Evolutionary conservation across 2,329 filamentous ascomycete species (phyloP).

Genomic region (Exophiala sideris): DNA sequence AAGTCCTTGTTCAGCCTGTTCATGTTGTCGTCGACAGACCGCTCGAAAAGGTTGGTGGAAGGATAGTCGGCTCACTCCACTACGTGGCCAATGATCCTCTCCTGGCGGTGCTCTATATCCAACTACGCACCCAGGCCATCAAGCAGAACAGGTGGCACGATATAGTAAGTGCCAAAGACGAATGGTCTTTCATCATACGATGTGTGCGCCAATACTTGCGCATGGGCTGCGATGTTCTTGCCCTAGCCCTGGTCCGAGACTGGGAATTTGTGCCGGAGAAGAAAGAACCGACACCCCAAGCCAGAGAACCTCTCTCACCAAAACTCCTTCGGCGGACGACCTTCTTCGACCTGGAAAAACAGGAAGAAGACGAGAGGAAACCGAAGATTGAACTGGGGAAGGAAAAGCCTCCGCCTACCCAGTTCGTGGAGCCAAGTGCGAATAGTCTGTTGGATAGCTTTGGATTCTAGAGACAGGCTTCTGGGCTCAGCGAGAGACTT

Average conservation of each 20-base stretch:
- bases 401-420: conserved; percentile 61
- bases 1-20: conserved; percentile 76
- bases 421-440: conserved; percentile 89
- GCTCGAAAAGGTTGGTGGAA: conserved; percentile 38
- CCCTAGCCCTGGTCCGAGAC: conserved; percentile 66
- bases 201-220: conserved; percentile 80
- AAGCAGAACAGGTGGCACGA: conserved; percentile 83
- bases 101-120: conserved; percentile 73
- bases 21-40: conserved; percentile 62
- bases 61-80: conserved; percentile 63
- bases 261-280: conserved; percentile 48
- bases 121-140: conserved; percentile 75
- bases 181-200: conserved; percentile 86
- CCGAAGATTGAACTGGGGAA: conserved; percentile 43
- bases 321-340: conserved; percentile 48
- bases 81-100: conserved; percentile 90
- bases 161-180: conserved; percentile 67
- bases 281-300: conserved; percentile 31
- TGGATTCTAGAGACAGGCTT: conserved; percentile 61
- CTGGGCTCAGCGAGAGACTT: too few relatives aligned
- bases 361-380: conserved; percentile 55
- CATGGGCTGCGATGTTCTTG: conserved; percentile 90
- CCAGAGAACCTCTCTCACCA: conserved; percentile 26
- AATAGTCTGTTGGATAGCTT: conserved; percentile 87
- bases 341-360: conserved; percentile 65